Evolutionary conservation across 2,329 filamentous ascomycete genomes (phyloP).

Genomic region (Cercospora janseana): DNA sequence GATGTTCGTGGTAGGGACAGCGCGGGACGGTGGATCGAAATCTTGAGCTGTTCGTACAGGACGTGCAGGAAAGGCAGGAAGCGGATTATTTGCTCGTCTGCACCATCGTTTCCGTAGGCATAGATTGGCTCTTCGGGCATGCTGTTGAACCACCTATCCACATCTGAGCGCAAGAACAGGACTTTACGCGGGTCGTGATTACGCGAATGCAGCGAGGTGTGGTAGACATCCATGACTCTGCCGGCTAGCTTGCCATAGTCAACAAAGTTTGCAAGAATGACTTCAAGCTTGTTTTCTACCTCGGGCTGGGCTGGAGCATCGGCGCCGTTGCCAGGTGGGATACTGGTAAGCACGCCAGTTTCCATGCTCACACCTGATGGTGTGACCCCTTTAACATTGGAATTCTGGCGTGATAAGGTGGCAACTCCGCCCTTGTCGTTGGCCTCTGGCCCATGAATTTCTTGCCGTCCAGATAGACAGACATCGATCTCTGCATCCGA

Average conservation of each 20-base stretch:
- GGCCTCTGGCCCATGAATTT: conserved; percentile 31
- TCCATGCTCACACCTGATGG: background rate
- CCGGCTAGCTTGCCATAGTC: conserved; percentile 29
- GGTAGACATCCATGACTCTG: conserved; percentile 28
- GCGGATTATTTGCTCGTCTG: conserved; percentile 23
- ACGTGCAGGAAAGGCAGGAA: conserved; percentile 36
- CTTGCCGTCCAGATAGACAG: conserved; percentile 36
- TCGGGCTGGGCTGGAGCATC: background rate
- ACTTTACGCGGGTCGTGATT: conserved; percentile 23
- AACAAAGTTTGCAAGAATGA: conserved; percentile 28
- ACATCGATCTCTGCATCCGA: conserved; percentile 43
- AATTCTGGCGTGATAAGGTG: background rate
- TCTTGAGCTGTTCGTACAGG: conserved; percentile 37
- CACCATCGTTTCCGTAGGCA: conserved; percentile 19
- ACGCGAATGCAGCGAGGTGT: conserved; percentile 26
- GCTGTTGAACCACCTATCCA: conserved; percentile 31
- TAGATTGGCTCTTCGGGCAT: conserved; percentile 26
- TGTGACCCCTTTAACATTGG: conserved; percentile 5
- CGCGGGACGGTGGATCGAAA: conserved; percentile 40
- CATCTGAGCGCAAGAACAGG: conserved; percentile 27
- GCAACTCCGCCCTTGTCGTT: conserved; percentile 13
- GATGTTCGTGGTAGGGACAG: conserved; percentile 36
- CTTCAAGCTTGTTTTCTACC: conserved; percentile 17
- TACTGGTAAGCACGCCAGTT: background rate
- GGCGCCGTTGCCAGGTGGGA: background rate